Percentiles rank a stretch among this genome's conserved stretches.
These are phyloP conservation scores for Xanthoparmelia taractica DNA, from an alignment of 495 filamentous ascomycete species.

Conservation along the genomic window DNA sequence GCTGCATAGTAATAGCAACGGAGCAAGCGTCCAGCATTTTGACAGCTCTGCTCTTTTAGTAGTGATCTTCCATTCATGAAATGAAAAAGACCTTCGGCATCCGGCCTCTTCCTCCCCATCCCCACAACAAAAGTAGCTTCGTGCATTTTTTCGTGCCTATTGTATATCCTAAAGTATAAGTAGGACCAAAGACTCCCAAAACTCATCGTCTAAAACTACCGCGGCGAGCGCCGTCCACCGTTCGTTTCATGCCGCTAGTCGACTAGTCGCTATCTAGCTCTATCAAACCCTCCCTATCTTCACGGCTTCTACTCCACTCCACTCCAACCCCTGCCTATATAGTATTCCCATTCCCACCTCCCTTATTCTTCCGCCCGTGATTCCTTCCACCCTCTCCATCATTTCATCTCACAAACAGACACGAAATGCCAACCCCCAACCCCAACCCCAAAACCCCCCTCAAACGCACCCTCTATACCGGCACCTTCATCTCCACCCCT, in stretches of 20 bases:
- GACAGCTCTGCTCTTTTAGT: neutral
- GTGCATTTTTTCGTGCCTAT: neutral
- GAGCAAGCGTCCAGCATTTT: neutral
- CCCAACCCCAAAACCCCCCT: neutral
- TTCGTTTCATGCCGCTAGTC: conserved; percentile 21
- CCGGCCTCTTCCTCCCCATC: neutral
- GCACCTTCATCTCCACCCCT: conserved; percentile 43
- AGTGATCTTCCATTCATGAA: neutral
- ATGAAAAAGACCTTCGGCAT: neutral
- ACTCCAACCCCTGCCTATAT: neutral
- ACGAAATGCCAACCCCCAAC: too few relatives aligned
- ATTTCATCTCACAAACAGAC: neutral
- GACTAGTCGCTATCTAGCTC: neutral
- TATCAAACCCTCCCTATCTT: neutral
- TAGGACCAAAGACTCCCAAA: too few relatives aligned
- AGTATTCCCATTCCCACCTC: neutral
- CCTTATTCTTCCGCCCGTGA: too few relatives aligned
- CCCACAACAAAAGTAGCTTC: neutral
- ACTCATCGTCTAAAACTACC: neutral
- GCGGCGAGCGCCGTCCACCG: conserved; percentile 24
- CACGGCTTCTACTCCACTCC: neutral
- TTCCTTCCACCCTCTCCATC: too few relatives aligned
- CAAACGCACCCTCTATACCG: conserved; percentile 32
- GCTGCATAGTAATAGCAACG: neutral
- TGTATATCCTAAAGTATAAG: too few relatives aligned